Base-by-base conservation (phyloP, 139 green algal genomes). In the Asterochloris sp. region DNA sequence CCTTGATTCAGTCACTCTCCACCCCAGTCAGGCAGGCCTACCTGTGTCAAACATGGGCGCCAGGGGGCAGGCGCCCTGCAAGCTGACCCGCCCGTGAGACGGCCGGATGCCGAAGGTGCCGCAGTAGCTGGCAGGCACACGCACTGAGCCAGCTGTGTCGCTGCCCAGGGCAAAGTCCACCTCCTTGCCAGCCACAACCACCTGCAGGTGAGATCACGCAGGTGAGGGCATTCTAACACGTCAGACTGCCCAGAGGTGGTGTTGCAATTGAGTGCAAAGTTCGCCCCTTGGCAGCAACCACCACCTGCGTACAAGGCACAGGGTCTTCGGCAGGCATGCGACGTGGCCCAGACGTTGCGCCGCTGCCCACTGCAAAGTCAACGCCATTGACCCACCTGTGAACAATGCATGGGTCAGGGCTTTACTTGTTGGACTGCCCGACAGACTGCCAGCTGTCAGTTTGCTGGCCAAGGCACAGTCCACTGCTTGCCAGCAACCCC, bases 81-180 rank as follows among this genome's bases (percentile, higher is more conserved):
- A 76, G 0, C 86, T 86, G 0, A 96, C 86, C 10, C 92, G 83
- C 0, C 93, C 95, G 76, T 98, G 94, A 0, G 92, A 97, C 27
- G 96, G 92, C 24, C 96, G 86, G 26, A 98, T 85, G 27, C 96
- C 96, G 26, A 92, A 90, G n/a, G 98, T 78, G 0, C 96, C 96
- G 82, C 92, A 97, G 88, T 94, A 97, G 54, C 79, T 90, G 15
- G 94, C 96, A 15, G 96, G 96, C 11, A 98, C 89, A 9, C 96
- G 88, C 78, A 99, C 93, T 0, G 89, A 95, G 62, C 96, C 95
- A 0, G 89, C 96, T 16, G 96, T 99, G 87, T 99, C 96, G 73
- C 90, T 95, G 69, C 96, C 96, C 13, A 99, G 84, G 0, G 89
- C 91, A 54, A 96, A 78, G 83, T 96, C 90, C 1, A 93, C 94